Percentiles rank a stretch among this genome's conserved stretches.
Evolutionary conservation across 768 basidiomycete species (phyloP).

Genomic region (Trametes punicea): DNA sequence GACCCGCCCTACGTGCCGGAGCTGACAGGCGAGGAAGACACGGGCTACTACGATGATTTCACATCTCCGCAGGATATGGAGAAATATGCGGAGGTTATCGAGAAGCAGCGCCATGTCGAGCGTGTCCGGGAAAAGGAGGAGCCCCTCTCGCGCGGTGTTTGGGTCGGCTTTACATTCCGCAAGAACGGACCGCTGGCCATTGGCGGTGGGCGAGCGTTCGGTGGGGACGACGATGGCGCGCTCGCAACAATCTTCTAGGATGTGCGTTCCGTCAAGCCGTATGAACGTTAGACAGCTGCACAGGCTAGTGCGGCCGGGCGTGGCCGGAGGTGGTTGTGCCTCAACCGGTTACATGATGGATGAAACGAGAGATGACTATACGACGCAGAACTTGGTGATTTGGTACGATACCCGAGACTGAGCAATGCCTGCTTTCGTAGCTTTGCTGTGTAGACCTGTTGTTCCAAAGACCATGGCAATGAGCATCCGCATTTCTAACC

Average conservation of each 20-base stretch:
- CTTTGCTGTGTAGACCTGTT: constrained; percentile 6
- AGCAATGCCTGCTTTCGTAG: constrained; percentile 14
- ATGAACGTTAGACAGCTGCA: background rate
- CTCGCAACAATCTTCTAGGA: constrained; percentile 36
- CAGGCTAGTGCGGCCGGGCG: background rate
- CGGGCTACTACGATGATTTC: constrained; percentile 94
- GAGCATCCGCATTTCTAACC: background rate
- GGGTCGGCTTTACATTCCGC: constrained; percentile 91
- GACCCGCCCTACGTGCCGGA: constrained; percentile 92
- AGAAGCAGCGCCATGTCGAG: constrained; percentile 95
- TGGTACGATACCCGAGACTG: constrained; percentile 14
- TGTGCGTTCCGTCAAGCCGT: background rate
- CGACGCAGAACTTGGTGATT: constrained; percentile 4
- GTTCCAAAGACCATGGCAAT: background rate
- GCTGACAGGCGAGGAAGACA: constrained; percentile 91
- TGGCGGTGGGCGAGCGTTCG: constrained; percentile 39
- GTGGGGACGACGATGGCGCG: constrained; percentile 28
- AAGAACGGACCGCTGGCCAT: constrained; percentile 65
- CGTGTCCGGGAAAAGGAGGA: constrained; percentile 88
- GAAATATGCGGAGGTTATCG: constrained; percentile 97
- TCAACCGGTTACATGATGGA: background rate
- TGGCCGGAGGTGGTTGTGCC: too few relatives aligned
- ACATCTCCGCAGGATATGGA: constrained; percentile 91
- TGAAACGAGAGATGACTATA: background rate
- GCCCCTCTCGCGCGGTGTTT: constrained; percentile 64